Base-by-base conservation (phyloP, 2,329 filamentous ascomycete genomes). In the Botrytis elliptica region DNA sequence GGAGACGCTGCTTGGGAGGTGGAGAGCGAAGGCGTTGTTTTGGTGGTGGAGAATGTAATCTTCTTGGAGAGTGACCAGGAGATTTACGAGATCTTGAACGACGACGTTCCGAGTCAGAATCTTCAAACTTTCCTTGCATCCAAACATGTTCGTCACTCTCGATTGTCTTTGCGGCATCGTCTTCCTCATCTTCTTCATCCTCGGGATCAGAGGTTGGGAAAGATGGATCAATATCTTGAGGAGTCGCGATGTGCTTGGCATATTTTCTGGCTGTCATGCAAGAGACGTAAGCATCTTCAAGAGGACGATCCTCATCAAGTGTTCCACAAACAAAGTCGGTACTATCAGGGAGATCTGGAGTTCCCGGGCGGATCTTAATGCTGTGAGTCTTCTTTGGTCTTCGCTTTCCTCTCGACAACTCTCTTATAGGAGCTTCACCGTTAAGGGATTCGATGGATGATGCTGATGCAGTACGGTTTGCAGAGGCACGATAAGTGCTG, bases 311-410 rank as follows among this genome's bases (percentile, higher is more conserved):
- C 83, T 99, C 96, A 77, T 99, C 96, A 33, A 99, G 86, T 1
- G 96, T 99, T 74, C 96, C 96, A 80, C 96, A 98, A n/a, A 99
- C 96, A 77, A 99, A 99, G 82, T 99, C 96, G 22, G 96, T 98
- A 83, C 95, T 98, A 82, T 99, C 96, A 1, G 96, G 96, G 18
- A 99, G 86, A 80, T 97, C 94, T 3, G 93, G 93, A 1, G 92
- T 93, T 38, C 88, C 87, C 57, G 89, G 87, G 36, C 91, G 91
- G 77, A 91, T 89, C 75, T 87, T 89, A 65, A 86, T 85, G 66
- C 81, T 80, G 57, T 77, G 77, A 69, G 80, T 76, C 38, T 69
- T 72, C 73, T 74, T 77, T 67, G 74, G 76, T 29, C 60, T 76
- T 68, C 49, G 63, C 72, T 42, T 49, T 59, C 66, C 69, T 57